These are phyloP conservation scores for Rhytidiadelphus loreus DNA, from an alignment of 225 moss, liverwort and hornwort species.

Conservation along the genomic window DNA sequence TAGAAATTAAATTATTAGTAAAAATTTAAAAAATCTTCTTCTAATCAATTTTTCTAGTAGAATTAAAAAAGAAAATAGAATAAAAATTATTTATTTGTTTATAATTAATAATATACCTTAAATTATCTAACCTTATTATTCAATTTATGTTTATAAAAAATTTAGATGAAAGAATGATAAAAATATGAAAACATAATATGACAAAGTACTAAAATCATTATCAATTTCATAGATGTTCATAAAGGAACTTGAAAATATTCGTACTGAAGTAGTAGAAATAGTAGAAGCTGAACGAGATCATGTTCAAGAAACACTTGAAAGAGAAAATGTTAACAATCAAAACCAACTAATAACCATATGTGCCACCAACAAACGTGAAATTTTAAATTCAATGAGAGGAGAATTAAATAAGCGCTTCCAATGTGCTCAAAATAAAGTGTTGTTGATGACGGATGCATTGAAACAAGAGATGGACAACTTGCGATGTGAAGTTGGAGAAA, in stretches of 20 bases:
- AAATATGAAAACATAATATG: too few relatives aligned
- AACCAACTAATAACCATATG: constrained; percentile 40
- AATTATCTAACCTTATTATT: not conserved
- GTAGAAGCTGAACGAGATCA: constrained; percentile 39
- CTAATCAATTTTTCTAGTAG: accelerated
- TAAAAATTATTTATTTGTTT: too few relatives aligned
- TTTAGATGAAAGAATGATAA: not conserved
- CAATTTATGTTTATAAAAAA: not conserved
- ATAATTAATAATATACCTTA: too few relatives aligned
- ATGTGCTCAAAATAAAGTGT: constrained; percentile 50
- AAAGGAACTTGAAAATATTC: constrained; percentile 47
- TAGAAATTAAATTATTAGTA: not conserved
- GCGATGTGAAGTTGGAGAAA: constrained; percentile 18
- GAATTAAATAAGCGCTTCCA: constrained; percentile 57
- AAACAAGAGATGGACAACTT: constrained; percentile 57
- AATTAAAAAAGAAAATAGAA: too few relatives aligned
- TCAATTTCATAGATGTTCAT: constrained; percentile 19
- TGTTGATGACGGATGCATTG: constrained; percentile 33
- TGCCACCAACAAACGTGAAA: constrained; percentile 52
- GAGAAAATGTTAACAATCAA: constrained; percentile 37
- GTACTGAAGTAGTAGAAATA: constrained; percentile 35
- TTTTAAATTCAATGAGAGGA: constrained; percentile 42
- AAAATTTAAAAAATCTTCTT: not conserved
- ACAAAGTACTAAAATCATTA: not conserved
- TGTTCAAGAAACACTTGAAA: constrained; percentile 40